Conservation (phyloP, 2,329 filamentous ascomycete genomes). For the Ophiognomonia clavigignenti-juglandacearum region DNA sequence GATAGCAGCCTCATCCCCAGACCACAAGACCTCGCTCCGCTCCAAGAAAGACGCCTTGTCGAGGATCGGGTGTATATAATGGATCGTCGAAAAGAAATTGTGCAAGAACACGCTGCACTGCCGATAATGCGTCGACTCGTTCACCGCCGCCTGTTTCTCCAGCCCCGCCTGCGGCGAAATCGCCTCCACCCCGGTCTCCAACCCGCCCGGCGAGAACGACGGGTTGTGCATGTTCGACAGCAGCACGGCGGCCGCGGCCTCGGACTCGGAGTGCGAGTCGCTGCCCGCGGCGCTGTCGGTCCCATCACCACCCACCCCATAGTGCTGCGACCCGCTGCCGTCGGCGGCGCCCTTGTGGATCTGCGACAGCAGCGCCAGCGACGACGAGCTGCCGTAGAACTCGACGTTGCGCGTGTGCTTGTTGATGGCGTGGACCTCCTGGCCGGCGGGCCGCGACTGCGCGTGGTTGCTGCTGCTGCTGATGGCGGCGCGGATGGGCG, state of each 20-base stretch:
- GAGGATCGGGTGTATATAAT: constrained; percentile 30
- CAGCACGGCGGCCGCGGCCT: constrained; percentile 28
- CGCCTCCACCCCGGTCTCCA: constrained; percentile 4
- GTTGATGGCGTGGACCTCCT: constrained; percentile 39
- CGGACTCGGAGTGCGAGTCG: constrained; percentile 15
- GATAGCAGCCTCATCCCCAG: constrained; percentile 18
- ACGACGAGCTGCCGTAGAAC: constrained; percentile 43
- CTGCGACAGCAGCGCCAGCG: constrained; percentile 37
- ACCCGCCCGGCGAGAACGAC: constrained; percentile 30
- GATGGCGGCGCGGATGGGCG: constrained; percentile 20
- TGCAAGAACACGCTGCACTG: constrained; percentile 41
- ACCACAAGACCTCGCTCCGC: constrained; percentile 39
- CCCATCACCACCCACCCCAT: too few relatives aligned
- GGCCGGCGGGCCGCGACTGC: too few relatives aligned
- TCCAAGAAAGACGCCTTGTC: constrained; percentile 36
- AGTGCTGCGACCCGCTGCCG: too few relatives aligned
- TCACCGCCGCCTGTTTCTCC: constrained; percentile 6
- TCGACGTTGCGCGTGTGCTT: constrained; percentile 40
- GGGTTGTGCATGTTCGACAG: constrained; percentile 41
- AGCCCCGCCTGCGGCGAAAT: background rate
- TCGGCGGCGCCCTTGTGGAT: constrained; percentile 26
- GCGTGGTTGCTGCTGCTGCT: constrained; percentile 24
- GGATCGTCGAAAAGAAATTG: constrained; percentile 42
- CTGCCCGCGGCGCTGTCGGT: constrained; percentile 1
- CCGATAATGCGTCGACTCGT: constrained; percentile 29